Percentiles rank a stretch among this genome's conserved stretches.
Conservation (phyloP, 2,329 filamentous ascomycete species). For the Colletotrichum sansevieriae region DNA sequence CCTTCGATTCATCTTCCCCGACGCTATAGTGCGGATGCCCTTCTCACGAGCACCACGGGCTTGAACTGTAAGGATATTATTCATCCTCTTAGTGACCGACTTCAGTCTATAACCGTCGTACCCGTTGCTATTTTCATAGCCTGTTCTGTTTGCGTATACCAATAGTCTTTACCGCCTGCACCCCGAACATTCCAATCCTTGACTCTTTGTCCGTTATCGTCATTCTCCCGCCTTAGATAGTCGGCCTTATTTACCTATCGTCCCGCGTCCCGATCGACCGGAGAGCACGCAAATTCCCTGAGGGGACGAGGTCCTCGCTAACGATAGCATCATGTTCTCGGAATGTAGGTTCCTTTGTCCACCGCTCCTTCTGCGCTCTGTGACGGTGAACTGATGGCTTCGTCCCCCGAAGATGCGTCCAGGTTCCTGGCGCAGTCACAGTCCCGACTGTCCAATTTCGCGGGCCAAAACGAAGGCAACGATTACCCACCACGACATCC, state of each 20-base stretch:
- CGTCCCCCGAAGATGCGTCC: slow-evolving; percentile 80
- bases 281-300: slow-evolving; percentile 23
- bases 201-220: slow-evolving; percentile 38
- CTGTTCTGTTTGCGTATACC: slow-evolving; percentile 39
- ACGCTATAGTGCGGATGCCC: slow-evolving; percentile 34
- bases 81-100: neutral
- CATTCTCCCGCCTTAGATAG: slow-evolving; percentile 22
- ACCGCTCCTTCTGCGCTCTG: slow-evolving; percentile 9
- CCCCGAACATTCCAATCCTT: slow-evolving; percentile 34
- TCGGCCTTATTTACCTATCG: slow-evolving; percentile 32
- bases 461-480: slow-evolving; percentile 67
- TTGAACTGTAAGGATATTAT: slow-evolving; percentile 17
- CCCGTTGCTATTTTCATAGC: neutral
- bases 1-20: slow-evolving; percentile 35
- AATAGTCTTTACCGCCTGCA: slow-evolving; percentile 29
- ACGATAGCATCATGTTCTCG: slow-evolving; percentile 64
- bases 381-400: slow-evolving; percentile 43
- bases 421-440: slow-evolving; percentile 97
- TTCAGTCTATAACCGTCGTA: neutral
- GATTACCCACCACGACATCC: slow-evolving; percentile 51
- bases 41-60: slow-evolving; percentile 38
- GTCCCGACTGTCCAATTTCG: slow-evolving; percentile 82
- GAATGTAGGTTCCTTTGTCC: slow-evolving; percentile 77
- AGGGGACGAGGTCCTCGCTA: slow-evolving; percentile 42
- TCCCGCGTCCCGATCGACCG: slow-evolving; percentile 26